Evolutionary conservation across 345 rosid genomes (phyloP).

Genomic region (Toxicodendron radicans): DNA sequence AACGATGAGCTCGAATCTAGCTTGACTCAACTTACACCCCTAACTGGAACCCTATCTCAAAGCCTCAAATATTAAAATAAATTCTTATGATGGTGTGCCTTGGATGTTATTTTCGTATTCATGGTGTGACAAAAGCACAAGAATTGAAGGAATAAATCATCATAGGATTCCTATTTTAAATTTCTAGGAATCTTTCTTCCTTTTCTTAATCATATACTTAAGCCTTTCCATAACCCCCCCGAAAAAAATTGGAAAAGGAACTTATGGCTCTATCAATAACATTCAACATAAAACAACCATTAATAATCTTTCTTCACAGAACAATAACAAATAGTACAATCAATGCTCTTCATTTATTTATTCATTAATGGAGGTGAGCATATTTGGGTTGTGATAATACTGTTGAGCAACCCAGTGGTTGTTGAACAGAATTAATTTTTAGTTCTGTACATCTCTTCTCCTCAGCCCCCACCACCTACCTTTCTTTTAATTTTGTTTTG

Average conservation of each 20-base stretch:
- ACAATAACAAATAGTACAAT: background rate
- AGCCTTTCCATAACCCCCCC: background rate
- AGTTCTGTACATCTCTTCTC: no score
- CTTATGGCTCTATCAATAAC: background rate
- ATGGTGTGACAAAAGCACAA: background rate
- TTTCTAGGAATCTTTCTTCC: constrained; percentile 1
- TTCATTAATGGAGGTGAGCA: background rate
- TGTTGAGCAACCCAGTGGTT: constrained; percentile 1
- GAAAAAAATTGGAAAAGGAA: background rate
- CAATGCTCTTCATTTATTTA: background rate
- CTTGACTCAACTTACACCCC: no score
- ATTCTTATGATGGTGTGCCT: no score
- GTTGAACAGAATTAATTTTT: background rate
- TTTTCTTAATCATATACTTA: background rate
- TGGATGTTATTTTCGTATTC: background rate
- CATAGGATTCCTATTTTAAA: constrained; percentile 20
- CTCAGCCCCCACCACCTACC: background rate
- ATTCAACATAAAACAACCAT: background rate
- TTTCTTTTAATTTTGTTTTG: background rate
- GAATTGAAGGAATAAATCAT: background rate
- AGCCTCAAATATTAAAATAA: background rate
- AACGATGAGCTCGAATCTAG: no score
- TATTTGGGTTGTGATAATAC: background rate
- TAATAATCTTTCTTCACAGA: background rate
- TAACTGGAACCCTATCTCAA: background rate